Evolutionary conservation across 306 rosid genomes (phyloP), one percentile per base, ranked within the genome.

Genomic region (Glycyrrhiza uralensis): DNA sequence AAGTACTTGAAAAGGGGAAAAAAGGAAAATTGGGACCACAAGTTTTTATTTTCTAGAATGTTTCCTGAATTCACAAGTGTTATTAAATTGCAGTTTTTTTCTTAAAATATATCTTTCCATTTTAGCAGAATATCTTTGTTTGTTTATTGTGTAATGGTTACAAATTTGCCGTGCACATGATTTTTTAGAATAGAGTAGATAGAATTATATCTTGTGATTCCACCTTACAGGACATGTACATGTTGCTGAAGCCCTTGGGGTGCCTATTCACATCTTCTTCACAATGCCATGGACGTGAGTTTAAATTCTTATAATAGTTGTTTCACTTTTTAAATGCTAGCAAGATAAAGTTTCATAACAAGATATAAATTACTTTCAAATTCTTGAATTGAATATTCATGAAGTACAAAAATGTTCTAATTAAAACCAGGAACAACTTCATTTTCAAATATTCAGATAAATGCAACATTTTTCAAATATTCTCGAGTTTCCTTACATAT

Each of bases 201-300:
- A 10, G 23, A 69, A 46, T 32, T 57, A 45, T 80, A 66, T 80
- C 10, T 18, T 52, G 51, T 51, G 59, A 65, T 42, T 80, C 24
- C n/a, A 77, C 71, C 30, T 77, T 83, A 87, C 84, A 94, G 99
- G 99, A 66, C 97, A 94, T 69, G 77, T 80, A 35, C 97, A 94
- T 84, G 83, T 94, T 83, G 97, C 99, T 35, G 99, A 94, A 87
- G 88, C 97, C 82, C 92, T 91, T 64, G 88, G 91, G 69, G 96
- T 94, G 71, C 99, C 99, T 52, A 85, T 94, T 73, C 99, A 94
- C 82, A 91, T 94, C 70, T 94, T 91, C 95, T 94, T 94, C 87
- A 94, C 99, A 46, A 94, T 94, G 99, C 99, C 99, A 51, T 94
- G 99, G 99, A 94, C 99, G 99, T 94, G 78, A 87, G 98, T 87